A percentile compares a stretch with the other conserved stretches of the same genome.
Evolutionary conservation across 208 protist genomes (phyloP).

Genomic region (Herpetomonas tarakana): DNA sequence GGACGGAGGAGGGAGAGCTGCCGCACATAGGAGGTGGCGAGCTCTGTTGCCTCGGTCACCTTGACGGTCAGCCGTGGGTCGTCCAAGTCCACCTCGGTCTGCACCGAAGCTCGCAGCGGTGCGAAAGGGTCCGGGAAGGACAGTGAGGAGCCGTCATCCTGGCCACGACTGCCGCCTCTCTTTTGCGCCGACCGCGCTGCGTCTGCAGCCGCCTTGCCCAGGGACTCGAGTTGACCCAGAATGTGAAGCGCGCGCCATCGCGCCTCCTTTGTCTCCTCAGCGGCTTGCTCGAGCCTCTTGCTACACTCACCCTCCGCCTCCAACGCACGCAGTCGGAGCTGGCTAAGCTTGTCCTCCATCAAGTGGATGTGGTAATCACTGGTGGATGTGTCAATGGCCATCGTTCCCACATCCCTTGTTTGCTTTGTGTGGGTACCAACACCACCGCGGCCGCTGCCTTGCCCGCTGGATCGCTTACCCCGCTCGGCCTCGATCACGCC

Average conservation of each 20-base stretch:
- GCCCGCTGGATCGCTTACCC: not conserved
- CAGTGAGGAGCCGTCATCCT: not conserved
- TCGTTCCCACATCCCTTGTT: conserved; percentile 17
- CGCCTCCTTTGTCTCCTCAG: conserved; percentile 9
- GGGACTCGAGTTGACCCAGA: conserved; percentile 23
- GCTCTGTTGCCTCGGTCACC: conserved; percentile 44
- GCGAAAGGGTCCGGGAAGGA: conserved; percentile 24
- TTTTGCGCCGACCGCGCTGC: conserved; percentile 11
- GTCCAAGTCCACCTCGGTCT: conserved; percentile 23
- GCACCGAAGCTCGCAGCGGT: conserved; percentile 12
- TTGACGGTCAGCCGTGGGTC: conserved; percentile 48
- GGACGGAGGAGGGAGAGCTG: conserved; percentile 12
- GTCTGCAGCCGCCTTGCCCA: conserved; percentile 19
- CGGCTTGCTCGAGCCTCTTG: conserved; percentile 12
- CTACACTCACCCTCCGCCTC: conserved; percentile 13
- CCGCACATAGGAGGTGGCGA: conserved; percentile 24
- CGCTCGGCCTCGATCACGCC: conserved; percentile 26
- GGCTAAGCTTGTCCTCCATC: conserved; percentile 44
- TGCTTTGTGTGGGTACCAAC: not conserved
- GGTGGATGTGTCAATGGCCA: conserved; percentile 22
- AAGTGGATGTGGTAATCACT: conserved; percentile 48
- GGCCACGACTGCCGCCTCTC: not conserved
- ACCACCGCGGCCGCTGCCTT: conserved; percentile 8
- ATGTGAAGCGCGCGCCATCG: conserved; percentile 28
- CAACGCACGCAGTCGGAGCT: conserved; percentile 26